Evolutionary conservation across 2,329 filamentous ascomycete species (phyloP).

Genomic region (Aspergillus novoparasiticus): DNA sequence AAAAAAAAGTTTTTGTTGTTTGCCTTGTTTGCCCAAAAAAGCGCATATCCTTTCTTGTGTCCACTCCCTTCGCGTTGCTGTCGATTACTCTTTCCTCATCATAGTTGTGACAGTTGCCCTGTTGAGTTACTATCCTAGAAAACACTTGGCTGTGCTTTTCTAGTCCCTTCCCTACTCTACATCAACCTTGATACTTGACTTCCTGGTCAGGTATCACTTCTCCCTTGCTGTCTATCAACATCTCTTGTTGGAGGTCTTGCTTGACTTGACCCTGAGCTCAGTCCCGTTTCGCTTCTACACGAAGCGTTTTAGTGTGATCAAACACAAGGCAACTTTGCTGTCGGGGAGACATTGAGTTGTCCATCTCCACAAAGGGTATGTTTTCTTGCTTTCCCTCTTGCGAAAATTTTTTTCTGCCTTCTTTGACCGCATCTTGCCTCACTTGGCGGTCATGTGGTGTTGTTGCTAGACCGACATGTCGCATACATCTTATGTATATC

Average conservation of each 20-base stretch:
- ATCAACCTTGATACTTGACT: constrained; percentile 14
- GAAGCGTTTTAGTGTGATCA: constrained; percentile 5
- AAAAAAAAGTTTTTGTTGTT: constrained; percentile 21
- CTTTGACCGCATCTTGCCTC: not conserved
- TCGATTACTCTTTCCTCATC: constrained; percentile 14
- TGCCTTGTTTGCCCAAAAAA: constrained; percentile 17
- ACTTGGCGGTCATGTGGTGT: not conserved
- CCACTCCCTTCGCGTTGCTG: constrained; percentile 19
- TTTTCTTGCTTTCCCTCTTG: constrained; percentile 20
- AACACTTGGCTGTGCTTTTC: constrained; percentile 45
- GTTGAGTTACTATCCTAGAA: constrained; percentile 26
- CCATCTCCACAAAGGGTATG: constrained; percentile 78
- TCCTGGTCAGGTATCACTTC: constrained; percentile 7
- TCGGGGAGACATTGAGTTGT: constrained; percentile 97
- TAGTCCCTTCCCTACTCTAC: constrained; percentile 17
- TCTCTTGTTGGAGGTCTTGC: constrained; percentile 7
- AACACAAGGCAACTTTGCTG: constrained; percentile 27
- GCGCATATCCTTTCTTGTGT: constrained; percentile 19
- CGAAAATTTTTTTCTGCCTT: constrained; percentile 1
- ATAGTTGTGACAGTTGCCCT: constrained; percentile 22
- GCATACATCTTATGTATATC: constrained; percentile 16
- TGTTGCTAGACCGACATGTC: not conserved
- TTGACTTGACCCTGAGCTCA: constrained; percentile 14
- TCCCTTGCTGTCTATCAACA: not conserved
- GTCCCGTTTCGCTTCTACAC: constrained; percentile 10